Conservation (phyloP, 2,329 filamentous ascomycete genomes). For the Cladophialophora yegresii region DNA sequence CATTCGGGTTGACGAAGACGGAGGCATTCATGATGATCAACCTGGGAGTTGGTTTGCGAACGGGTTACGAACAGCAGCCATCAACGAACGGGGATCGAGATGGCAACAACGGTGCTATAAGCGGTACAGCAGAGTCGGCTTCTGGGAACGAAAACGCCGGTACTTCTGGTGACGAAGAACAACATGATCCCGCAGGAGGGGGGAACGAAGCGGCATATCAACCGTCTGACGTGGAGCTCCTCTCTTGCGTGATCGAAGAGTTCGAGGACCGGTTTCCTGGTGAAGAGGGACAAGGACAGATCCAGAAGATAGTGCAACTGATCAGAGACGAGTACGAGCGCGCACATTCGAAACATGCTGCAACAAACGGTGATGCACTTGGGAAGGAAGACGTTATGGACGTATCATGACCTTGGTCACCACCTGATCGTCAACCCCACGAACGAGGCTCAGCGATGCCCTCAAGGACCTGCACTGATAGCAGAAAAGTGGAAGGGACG, state of each 20-base stretch:
- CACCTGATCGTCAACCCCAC: not conserved
- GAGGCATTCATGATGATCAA: slow-evolving; percentile 52
- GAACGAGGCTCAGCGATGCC: not conserved
- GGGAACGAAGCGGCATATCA: slow-evolving; percentile 21
- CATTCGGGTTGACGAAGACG: slow-evolving; percentile 49
- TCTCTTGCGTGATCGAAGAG: slow-evolving; percentile 35
- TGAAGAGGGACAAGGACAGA: slow-evolving; percentile 31
- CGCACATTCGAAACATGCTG: slow-evolving; percentile 13
- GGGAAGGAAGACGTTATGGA: not conserved
- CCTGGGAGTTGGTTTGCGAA: slow-evolving; percentile 45
- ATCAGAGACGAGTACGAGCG: slow-evolving; percentile 23
- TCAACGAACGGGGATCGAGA: not conserved
- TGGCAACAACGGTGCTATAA: slow-evolving; percentile 14
- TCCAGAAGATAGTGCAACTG: slow-evolving; percentile 31
- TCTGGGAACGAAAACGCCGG: slow-evolving; percentile 20
- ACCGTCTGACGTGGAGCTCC: slow-evolving; percentile 25
- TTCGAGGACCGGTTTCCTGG: slow-evolving; percentile 35
- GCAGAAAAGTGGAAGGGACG: not conserved
- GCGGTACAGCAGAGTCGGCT: slow-evolving; percentile 11
- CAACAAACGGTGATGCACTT: slow-evolving; percentile 7
- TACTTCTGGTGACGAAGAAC: not conserved
- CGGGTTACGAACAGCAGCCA: slow-evolving; percentile 12
- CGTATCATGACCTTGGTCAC: not conserved
- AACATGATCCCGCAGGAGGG: not conserved
- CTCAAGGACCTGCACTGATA: not conserved